Conservation (phyloP, 768 basidiomycete genomes). For the Dictyophora rubrovolvata region DNA sequence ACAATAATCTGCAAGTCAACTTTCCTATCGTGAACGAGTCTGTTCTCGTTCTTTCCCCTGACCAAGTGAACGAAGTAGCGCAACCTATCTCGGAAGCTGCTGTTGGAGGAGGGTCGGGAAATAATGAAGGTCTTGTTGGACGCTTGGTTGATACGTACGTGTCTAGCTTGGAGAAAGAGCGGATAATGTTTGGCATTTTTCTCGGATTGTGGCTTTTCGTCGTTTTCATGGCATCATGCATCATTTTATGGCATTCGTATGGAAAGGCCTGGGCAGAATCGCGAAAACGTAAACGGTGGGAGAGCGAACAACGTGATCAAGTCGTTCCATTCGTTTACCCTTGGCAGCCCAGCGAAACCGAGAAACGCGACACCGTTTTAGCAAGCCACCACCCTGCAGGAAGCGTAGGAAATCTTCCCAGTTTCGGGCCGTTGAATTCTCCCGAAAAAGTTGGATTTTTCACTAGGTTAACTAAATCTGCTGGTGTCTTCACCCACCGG, state of each 20-base stretch:
- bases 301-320: constrained; percentile 37
- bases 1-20: constrained; percentile 74
- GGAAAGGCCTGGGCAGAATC: constrained; percentile 37
- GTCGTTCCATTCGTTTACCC: constrained; percentile 30
- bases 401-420: constrained; percentile 24
- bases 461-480: constrained; percentile 26
- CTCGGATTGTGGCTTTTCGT: constrained; percentile 77
- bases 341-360: constrained; percentile 15
- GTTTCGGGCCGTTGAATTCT: constrained; percentile 43
- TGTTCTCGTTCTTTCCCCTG: constrained; percentile 67
- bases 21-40: constrained; percentile 70
- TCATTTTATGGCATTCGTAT: constrained; percentile 68
- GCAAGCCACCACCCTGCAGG: constrained; percentile 13
- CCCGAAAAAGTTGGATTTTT: constrained; percentile 18
- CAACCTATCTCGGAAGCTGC: constrained; percentile 68
- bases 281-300: constrained; percentile 39
- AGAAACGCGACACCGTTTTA: constrained; percentile 13
- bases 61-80: constrained; percentile 61
- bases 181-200: constrained; percentile 76
- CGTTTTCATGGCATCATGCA: constrained; percentile 62
- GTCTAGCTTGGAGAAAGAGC: constrained; percentile 63
- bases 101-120: constrained; percentile 48
- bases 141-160: constrained; percentile 67
- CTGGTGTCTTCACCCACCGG: constrained; percentile 10
- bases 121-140: constrained; percentile 55